These are phyloP conservation scores for Linum trigynum DNA, from an alignment of 345 rosid species.

Conservation along the genomic window DNA sequence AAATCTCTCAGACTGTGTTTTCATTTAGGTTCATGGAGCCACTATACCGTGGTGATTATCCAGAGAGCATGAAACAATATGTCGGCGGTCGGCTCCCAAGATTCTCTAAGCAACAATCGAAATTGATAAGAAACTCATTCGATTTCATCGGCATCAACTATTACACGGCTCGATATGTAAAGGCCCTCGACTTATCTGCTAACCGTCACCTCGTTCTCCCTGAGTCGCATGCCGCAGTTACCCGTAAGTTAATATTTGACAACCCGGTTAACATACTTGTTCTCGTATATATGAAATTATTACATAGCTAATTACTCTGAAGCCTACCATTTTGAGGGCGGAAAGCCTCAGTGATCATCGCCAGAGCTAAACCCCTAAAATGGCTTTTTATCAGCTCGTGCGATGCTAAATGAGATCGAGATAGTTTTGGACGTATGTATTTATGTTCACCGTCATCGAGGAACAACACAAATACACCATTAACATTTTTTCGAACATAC, in stretches of 20 bases:
- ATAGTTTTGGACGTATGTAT: too few species aligned
- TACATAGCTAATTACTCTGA: too few species aligned
- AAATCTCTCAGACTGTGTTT: background rate
- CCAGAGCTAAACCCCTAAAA: too few species aligned
- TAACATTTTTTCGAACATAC: too few species aligned
- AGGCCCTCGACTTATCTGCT: background rate
- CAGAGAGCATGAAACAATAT: background rate
- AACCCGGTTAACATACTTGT: too few species aligned
- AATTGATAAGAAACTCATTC: conserved; percentile 6
- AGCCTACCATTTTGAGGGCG: too few species aligned
- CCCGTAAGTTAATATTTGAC: background rate
- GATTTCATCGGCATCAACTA: conserved; percentile 15
- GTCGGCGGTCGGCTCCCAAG: conserved; percentile 10
- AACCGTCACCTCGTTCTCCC: background rate
- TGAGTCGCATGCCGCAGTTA: background rate
- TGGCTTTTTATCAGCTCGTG: too few species aligned
- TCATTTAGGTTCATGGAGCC: background rate
- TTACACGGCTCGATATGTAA: conserved; percentile 7
- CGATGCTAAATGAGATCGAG: too few species aligned
- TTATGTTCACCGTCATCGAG: too few species aligned
- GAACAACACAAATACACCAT: too few species aligned
- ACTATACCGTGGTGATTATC: background rate
- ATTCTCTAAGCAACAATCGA: conserved; percentile 6
- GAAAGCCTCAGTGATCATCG: too few species aligned
- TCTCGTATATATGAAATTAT: too few species aligned